A percentile compares a stretch with the other conserved stretches of the same genome.
Evolutionary conservation across 768 basidiomycete species (phyloP).

Genomic region (Tephrocybe sp.): DNA sequence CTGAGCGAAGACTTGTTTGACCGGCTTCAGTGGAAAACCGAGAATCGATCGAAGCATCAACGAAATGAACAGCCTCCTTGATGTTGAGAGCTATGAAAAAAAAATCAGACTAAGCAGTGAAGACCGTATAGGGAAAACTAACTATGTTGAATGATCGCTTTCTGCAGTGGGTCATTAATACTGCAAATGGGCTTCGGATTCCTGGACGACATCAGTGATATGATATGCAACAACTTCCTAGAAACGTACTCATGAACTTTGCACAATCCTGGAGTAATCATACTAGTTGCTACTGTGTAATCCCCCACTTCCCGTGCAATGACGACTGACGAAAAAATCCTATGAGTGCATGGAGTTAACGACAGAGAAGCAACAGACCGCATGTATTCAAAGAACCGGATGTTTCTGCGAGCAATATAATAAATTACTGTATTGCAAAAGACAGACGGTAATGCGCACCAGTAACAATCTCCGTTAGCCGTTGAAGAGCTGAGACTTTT

Average conservation of each 20-base stretch:
- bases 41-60: slow-evolving; percentile 63
- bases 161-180: slow-evolving; percentile 61
- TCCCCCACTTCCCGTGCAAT: slow-evolving; percentile 71
- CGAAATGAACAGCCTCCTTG: slow-evolving; percentile 59
- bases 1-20: slow-evolving; percentile 58
- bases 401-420: slow-evolving; percentile 40
- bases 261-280: slow-evolving; percentile 57
- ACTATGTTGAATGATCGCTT: slow-evolving; percentile 70
- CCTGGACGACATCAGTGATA: slow-evolving; percentile 30
- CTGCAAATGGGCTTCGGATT: slow-evolving; percentile 60
- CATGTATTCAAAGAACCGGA: slow-evolving; percentile 69
- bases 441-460: too few species aligned
- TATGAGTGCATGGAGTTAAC: neutral
- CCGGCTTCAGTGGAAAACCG: slow-evolving; percentile 70
- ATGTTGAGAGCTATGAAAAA: slow-evolving; percentile 55
- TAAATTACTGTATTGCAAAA: too few species aligned
- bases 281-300: slow-evolving; percentile 68
- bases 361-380: slow-evolving; percentile 31
- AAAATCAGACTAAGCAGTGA: neutral
- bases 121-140: slow-evolving; percentile 16
- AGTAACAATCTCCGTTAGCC: slow-evolving; percentile 71
- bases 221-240: neutral
- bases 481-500: slow-evolving; percentile 51
- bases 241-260: slow-evolving; percentile 68
- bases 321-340: slow-evolving; percentile 41